Base-by-base conservation (phyloP, 306 rosid species). In the Hippophae tibetana region DNA sequence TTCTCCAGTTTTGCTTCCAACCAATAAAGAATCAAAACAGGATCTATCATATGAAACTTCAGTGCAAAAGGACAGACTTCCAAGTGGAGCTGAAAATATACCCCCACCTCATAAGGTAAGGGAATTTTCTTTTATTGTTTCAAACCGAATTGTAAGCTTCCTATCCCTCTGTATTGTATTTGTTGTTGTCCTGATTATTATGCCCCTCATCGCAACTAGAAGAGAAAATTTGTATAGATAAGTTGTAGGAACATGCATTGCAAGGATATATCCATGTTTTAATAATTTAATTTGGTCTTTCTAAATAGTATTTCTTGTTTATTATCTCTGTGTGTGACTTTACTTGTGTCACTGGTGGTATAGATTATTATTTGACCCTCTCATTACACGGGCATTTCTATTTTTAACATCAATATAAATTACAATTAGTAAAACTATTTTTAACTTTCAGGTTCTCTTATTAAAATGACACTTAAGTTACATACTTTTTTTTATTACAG, bases 41-140 rank as follows among this genome's bases (percentile, higher is more conserved):
- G 95, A 84, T 66, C 62, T 66, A 43, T 64, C 56, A 43, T 50
- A 60, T 63, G 86, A 78, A 68, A 65, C 65, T 58, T 63, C 76
- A 56, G 57, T 67, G 62, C 83, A 77, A 61, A 87, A 78, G 50
- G 92, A 85, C 52, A 70, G 75, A 79, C 75, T 72, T 64, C 67
- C 67, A n/a, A 76, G 55, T 65, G 96, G 93, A 65, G 81, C 80
- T 73, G 96, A 88, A 79, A 83, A 85, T 65, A 75, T 85, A 63
- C 84, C 93, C 56, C 93, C 83, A 2, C 69, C 78, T 82, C 66
- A 18, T 11, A 73, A 42, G 69, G 99, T 92, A 71, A 70, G 79
- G 52, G 54, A 52, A 54, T 43, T n/a, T 31, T 41, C 25, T 47
- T 31, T 56, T 57, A 38, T 59, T 41, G 23, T 23, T 64, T 64